Evolutionary conservation across 1,139 yeast species (phyloP).

Genomic region (Kodamaea fungicola): DNA sequence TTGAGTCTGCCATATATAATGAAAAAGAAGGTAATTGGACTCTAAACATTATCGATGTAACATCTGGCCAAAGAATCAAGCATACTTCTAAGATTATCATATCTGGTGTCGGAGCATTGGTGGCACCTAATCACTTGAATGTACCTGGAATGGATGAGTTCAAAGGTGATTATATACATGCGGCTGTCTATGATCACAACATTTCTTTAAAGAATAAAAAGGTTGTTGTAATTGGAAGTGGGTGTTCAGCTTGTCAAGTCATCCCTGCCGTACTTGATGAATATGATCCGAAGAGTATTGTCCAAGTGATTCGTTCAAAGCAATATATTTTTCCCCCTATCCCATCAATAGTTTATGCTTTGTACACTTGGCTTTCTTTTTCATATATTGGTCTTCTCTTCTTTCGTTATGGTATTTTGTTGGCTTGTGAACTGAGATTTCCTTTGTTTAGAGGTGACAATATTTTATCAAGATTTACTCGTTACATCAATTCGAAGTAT

Average conservation of each 20-base stretch:
- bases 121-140: conserved; percentile 27
- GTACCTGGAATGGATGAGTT: conserved; percentile 39
- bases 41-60: conserved; percentile 28
- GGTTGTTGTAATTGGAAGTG: conserved; percentile 24
- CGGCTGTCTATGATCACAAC: conserved; percentile 45
- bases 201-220: conserved; percentile 27
- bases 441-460: conserved; percentile 24
- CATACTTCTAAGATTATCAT: conserved; percentile 30
- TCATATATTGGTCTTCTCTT: conserved; percentile 25
- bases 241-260: conserved; percentile 23
- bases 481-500: conserved; percentile 21
- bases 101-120: conserved; percentile 39
- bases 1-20: conserved; percentile 28
- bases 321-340: conserved; percentile 43
- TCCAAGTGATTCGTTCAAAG: conserved; percentile 36
- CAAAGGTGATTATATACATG: conserved; percentile 46
- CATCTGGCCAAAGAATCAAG: conserved; percentile 25
- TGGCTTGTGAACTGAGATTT: conserved; percentile 31
- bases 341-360: conserved; percentile 18
- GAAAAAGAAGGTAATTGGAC: conserved; percentile 37
- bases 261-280: conserved; percentile 26
- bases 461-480: conserved; percentile 11
- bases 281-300: conserved; percentile 25
- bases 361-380: conserved; percentile 25
- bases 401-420: conserved; percentile 26